These are phyloP conservation scores for Backusella australiensis DNA, from an alignment of 192 early-diverging fungal genomes.

Conservation along the genomic window DNA sequence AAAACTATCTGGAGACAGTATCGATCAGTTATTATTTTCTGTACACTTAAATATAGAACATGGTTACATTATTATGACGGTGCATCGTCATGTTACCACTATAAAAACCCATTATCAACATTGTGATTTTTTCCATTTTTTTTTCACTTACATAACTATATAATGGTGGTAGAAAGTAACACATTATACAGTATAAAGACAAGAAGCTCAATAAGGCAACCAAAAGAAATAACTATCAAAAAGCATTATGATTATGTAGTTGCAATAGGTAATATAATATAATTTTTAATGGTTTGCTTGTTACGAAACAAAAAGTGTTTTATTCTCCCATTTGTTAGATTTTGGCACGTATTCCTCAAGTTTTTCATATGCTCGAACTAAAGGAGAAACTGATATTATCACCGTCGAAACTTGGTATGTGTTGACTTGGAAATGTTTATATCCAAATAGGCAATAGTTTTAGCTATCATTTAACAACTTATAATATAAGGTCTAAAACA, in stretches of 20 bases:
- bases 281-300: background rate
- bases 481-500: background rate
- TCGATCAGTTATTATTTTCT: background rate
- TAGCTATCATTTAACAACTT: background rate
- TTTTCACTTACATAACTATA: background rate
- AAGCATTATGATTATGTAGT: background rate
- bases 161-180: background rate
- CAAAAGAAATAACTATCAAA: background rate
- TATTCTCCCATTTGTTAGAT: background rate
- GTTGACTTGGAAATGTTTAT: background rate
- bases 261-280: background rate
- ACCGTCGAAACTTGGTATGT: background rate
- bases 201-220: background rate
- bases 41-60: background rate
- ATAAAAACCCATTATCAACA: background rate
- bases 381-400: background rate
- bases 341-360: conserved; percentile 1
- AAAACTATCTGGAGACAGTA: background rate
- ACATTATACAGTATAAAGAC: background rate
- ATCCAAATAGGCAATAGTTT: background rate
- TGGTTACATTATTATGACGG: background rate
- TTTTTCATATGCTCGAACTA: background rate
- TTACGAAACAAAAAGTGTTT: background rate
- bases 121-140: background rate
- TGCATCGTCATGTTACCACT: background rate